A percentile compares a stretch with the other conserved stretches of the same genome.
Conservation (phyloP, 139 green algal species). For the Ostreobium quekettii region DNA sequence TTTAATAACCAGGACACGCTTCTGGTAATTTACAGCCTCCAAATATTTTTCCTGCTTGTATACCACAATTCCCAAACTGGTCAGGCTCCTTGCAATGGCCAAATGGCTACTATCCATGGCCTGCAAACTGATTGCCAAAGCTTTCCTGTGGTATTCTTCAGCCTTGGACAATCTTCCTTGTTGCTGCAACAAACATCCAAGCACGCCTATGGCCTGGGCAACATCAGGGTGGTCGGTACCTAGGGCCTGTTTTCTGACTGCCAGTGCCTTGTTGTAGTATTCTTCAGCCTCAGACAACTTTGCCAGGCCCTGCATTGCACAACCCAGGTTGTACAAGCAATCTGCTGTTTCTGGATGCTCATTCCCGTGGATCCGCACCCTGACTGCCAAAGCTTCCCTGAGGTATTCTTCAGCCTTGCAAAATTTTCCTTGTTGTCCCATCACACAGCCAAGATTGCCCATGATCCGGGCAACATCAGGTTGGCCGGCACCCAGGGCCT, state of each 20-base stretch:
- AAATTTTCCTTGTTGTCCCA: not conserved
- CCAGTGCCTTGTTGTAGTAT: not conserved
- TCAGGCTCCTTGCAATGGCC: constrained; percentile 8
- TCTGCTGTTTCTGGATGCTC: constrained; percentile 17
- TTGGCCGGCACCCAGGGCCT: too few species aligned
- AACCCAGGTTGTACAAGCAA: not conserved
- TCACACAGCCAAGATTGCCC: not conserved
- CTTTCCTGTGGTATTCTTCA: constrained; percentile 21
- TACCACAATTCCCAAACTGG: constrained; percentile 18
- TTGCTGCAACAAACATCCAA: constrained; percentile 23
- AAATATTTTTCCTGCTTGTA: constrained; percentile 16
- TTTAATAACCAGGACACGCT: constrained; percentile 24
- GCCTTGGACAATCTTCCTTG: constrained; percentile 22
- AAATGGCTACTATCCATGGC: constrained; percentile 19
- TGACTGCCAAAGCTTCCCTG: not conserved
- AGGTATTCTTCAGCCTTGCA: not conserved
- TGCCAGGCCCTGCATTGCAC: not conserved
- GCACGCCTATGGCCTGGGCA: constrained; percentile 23
- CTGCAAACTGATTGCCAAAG: constrained; percentile 22
- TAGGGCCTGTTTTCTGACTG: not conserved
- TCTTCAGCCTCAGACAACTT: not conserved
- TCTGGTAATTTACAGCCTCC: constrained; percentile 27
- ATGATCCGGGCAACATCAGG: too few species aligned
- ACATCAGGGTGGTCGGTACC: constrained; percentile 25
- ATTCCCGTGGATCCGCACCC: constrained; percentile 4